Conservation (phyloP, 495 filamentous ascomycete genomes). For the Penicillium coprophilum region DNA sequence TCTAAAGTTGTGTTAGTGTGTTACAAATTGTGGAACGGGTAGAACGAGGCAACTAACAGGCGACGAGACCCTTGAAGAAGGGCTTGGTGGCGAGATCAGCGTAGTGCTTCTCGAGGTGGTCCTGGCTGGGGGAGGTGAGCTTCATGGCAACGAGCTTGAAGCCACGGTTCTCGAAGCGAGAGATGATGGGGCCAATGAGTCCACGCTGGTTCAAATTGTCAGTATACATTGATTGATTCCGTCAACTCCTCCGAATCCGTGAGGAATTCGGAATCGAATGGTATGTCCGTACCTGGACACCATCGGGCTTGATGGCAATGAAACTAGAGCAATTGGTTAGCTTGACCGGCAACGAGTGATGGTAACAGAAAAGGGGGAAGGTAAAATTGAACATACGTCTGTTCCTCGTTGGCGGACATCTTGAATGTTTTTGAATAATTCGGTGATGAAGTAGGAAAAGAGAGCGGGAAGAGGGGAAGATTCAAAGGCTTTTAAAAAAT, state of each 20-base stretch:
- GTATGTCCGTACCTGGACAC: conserved; percentile 78
- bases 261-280: background rate
- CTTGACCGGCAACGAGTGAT: conserved; percentile 33
- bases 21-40: conserved; percentile 3
- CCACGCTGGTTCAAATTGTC: conserved; percentile 66
- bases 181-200: conserved; percentile 93
- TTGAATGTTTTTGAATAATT: conserved; percentile 47
- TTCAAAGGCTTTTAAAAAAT: conserved; percentile 30
- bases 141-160: conserved; percentile 99
- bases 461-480: conserved; percentile 35
- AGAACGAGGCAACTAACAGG: conserved; percentile 58
- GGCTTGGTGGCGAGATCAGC: conserved; percentile 86
- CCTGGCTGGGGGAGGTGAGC: conserved; percentile 80
- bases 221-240: conserved; percentile 23
- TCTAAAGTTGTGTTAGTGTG: conserved; percentile 51
- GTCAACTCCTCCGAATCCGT: conserved; percentile 8
- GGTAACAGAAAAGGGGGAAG: conserved; percentile 6
- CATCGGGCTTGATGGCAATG: conserved; percentile 99
- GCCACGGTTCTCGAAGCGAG: conserved; percentile 93
- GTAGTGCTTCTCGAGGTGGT: conserved; percentile 98
- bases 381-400: conserved; percentile 69
- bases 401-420: conserved; percentile 73
- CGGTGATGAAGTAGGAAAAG: conserved; percentile 29
- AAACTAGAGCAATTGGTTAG: conserved; percentile 67
- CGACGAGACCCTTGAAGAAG: conserved; percentile 91